These are phyloP conservation scores for Lentinula sp. DNA, from an alignment of 768 basidiomycete species.

Conservation along the genomic window DNA sequence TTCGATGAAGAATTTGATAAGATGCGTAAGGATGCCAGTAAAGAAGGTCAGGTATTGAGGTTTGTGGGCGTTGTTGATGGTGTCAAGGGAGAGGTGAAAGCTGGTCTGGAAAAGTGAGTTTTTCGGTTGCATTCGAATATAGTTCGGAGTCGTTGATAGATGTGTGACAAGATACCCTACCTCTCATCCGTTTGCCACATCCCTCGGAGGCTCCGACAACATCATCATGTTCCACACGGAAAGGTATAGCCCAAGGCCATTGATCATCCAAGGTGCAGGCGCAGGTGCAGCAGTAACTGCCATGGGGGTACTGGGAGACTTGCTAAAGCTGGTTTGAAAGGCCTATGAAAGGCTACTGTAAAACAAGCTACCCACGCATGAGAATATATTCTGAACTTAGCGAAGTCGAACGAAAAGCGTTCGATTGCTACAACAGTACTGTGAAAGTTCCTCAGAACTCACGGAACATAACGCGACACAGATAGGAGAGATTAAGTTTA, in stretches of 20 bases:
- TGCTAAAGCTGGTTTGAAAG: constrained; percentile 49
- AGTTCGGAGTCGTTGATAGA: background rate
- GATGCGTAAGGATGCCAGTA: constrained; percentile 71
- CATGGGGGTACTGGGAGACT: constrained; percentile 92
- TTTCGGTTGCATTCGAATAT: background rate
- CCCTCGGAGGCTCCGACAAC: constrained; percentile 94
- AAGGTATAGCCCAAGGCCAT: constrained; percentile 80
- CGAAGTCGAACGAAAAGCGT: background rate
- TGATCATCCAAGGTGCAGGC: constrained; percentile 93
- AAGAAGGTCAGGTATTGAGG: constrained; percentile 79
- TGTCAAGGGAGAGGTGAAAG: constrained; percentile 63
- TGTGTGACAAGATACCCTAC: constrained; percentile 62
- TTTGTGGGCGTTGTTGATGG: constrained; percentile 96
- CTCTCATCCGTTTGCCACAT: constrained; percentile 92
- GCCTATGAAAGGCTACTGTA: background rate
- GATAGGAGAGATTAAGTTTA: background rate
- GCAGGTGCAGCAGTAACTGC: constrained; percentile 98
- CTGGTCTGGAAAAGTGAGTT: constrained; percentile 82
- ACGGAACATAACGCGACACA: background rate
- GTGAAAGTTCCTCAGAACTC: background rate
- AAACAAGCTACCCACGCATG: too few species aligned
- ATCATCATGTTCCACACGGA: constrained; percentile 97
- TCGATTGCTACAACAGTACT: constrained; percentile 14
- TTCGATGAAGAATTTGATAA: constrained; percentile 77
- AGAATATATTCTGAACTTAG: too few species aligned